Conservation (phyloP, 2,329 filamentous ascomycete species). For the Talaromyces amestolkiae region DNA sequence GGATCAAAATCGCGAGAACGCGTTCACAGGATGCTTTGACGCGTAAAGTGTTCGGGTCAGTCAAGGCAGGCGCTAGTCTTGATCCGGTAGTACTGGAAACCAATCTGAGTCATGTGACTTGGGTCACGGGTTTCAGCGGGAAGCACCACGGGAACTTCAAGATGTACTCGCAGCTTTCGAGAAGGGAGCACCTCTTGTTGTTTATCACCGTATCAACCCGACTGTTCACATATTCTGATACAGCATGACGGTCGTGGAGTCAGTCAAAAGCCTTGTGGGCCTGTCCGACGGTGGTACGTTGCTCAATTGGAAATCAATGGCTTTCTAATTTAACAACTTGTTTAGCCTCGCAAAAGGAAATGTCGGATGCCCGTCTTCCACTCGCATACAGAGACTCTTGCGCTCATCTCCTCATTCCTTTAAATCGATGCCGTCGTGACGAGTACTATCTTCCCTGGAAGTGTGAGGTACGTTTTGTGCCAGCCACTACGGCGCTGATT, state of each 20-base stretch:
- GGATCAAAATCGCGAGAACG: slow-evolving; percentile 16
- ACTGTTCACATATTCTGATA: slow-evolving; percentile 1
- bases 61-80: neutral
- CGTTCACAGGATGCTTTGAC: slow-evolving; percentile 23
- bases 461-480: slow-evolving; percentile 70
- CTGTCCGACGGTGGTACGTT: slow-evolving; percentile 40
- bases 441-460: slow-evolving; percentile 97
- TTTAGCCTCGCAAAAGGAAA: slow-evolving; percentile 67
- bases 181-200: slow-evolving; percentile 9
- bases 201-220: slow-evolving; percentile 4
- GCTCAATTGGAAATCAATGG: slow-evolving; percentile 10
- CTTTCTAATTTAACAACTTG: slow-evolving; percentile 27
- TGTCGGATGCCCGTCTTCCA: slow-evolving; percentile 86
- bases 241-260: slow-evolving; percentile 49
- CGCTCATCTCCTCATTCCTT: slow-evolving; percentile 87
- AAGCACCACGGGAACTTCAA: slow-evolving; percentile 14
- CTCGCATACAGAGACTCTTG: slow-evolving; percentile 93
- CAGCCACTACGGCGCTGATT: neutral
- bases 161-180: neutral
- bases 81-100: neutral
- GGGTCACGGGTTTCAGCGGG: slow-evolving; percentile 24
- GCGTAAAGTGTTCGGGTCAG: slow-evolving; percentile 37
- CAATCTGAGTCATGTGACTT: slow-evolving; percentile 25
- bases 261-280: slow-evolving; percentile 50
- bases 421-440: slow-evolving; percentile 90